Evolutionary conservation across 2,329 filamentous ascomycete genomes (phyloP).

Genomic region (Botrytis fragariae): DNA sequence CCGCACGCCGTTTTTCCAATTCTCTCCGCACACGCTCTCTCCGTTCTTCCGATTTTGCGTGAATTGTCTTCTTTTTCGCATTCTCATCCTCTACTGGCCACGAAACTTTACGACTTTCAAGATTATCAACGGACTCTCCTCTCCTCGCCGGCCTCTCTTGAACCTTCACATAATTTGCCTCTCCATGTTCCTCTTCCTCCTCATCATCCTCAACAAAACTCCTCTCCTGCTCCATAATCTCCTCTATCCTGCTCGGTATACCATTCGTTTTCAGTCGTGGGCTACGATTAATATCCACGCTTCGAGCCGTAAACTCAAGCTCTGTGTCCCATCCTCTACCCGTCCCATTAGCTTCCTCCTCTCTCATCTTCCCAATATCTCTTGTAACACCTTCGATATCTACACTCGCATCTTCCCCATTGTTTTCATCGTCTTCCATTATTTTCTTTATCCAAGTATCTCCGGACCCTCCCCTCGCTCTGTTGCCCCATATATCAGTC

Average conservation of each 20-base stretch:
- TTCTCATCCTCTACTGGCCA: background rate
- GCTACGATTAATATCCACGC: slow-evolving; percentile 31
- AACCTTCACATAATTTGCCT: background rate
- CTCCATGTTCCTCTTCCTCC: slow-evolving; percentile 4
- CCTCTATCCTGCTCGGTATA: slow-evolving; percentile 29
- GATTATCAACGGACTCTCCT: background rate
- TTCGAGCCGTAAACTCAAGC: slow-evolving; percentile 35
- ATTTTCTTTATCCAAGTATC: slow-evolving; percentile 16
- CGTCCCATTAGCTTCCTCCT: slow-evolving; percentile 7
- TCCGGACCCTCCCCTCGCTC: background rate
- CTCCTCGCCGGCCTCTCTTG: background rate
- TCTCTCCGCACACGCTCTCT: slow-evolving; percentile 16
- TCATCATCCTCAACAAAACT: slow-evolving; percentile 18
- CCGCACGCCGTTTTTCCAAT: slow-evolving; percentile 12
- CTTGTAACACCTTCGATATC: slow-evolving; percentile 19
- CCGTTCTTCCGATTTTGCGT: slow-evolving; percentile 8
- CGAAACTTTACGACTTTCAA: background rate
- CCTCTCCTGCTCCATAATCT: slow-evolving; percentile 31
- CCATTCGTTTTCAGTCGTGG: slow-evolving; percentile 6
- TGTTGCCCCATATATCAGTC: slow-evolving; percentile 3
- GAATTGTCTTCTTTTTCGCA: background rate
- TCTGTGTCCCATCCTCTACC: slow-evolving; percentile 30
- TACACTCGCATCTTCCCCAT: slow-evolving; percentile 12
- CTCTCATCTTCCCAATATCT: slow-evolving; percentile 21
- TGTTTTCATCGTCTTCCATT: slow-evolving; percentile 1